Percentiles rank a stretch among this genome's conserved stretches.
Conservation (phyloP, 768 basidiomycete genomes). For the Xanthoconium stramineum region DNA sequence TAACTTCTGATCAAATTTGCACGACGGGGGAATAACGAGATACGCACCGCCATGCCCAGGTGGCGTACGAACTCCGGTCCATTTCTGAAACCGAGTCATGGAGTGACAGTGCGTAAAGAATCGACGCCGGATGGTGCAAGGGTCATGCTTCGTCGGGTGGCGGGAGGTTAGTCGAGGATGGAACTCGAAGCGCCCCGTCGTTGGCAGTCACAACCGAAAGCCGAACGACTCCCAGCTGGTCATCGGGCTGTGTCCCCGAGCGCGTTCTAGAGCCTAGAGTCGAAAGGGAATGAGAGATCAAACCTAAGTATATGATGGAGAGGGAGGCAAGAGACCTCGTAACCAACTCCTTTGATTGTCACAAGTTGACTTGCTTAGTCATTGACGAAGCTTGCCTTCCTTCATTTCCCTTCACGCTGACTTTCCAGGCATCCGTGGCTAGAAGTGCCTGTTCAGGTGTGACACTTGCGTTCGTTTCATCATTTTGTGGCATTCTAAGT, state of each 20-base stretch:
- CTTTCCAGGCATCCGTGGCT: slow-evolving; percentile 14
- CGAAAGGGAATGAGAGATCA: background rate
- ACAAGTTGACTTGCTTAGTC: slow-evolving; percentile 21
- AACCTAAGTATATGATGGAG: background rate
- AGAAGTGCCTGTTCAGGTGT: background rate
- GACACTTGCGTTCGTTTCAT: background rate
- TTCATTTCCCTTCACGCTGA: slow-evolving; percentile 10
- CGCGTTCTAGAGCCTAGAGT: background rate
- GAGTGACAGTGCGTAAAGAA: background rate
- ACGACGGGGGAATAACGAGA: background rate
- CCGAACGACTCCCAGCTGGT: background rate
- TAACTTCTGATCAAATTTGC: background rate
- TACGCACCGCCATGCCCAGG: background rate
- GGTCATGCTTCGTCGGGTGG: background rate
- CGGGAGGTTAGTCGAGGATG: slow-evolving; percentile 1
- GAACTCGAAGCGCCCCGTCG: slow-evolving; percentile 1
- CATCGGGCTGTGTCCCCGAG: background rate
- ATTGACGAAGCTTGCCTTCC: background rate
- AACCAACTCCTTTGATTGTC: slow-evolving; percentile 1
- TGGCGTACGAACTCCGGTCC: background rate
- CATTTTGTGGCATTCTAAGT: slow-evolving; percentile 1
- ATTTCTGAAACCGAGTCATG: slow-evolving; percentile 3
- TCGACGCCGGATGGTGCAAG: background rate
- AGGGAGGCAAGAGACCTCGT: background rate
- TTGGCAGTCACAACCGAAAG: background rate